Percentiles rank a stretch among this genome's conserved stretches.
Conservation (phyloP, 306 rosid genomes). For the Cucurbita argyrosperma region DNA sequence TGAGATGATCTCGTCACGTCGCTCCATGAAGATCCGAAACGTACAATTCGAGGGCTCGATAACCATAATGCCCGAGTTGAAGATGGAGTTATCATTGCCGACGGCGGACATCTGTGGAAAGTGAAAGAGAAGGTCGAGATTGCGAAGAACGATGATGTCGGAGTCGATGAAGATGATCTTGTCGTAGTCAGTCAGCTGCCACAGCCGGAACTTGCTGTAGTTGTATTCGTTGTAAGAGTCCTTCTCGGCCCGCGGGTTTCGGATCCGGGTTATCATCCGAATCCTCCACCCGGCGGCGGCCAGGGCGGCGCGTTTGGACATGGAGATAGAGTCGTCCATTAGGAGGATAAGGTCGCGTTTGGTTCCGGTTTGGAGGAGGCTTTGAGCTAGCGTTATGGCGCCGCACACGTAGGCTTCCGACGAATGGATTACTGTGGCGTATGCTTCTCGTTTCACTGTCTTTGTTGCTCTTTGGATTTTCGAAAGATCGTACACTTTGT, state of each 20-base stretch:
- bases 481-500: slow-evolving; percentile 50
- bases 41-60: slow-evolving; percentile 88
- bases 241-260: slow-evolving; percentile 56
- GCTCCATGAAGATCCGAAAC: slow-evolving; percentile 38
- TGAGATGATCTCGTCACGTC: slow-evolving; percentile 37
- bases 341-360: slow-evolving; percentile 71
- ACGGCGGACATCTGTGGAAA: slow-evolving; percentile 80
- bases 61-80: slow-evolving; percentile 90
- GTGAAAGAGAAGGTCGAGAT: slow-evolving; percentile 70
- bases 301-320: slow-evolving; percentile 36
- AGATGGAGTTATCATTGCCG: slow-evolving; percentile 71
- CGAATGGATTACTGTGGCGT: slow-evolving; percentile 76
- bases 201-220: slow-evolving; percentile 82
- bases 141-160: slow-evolving; percentile 66
- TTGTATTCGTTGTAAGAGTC: slow-evolving; percentile 81
- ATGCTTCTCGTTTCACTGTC: slow-evolving; percentile 56
- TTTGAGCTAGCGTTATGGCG: slow-evolving; percentile 68
- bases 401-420: slow-evolving; percentile 71
- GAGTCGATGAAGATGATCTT: slow-evolving; percentile 71
- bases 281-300: slow-evolving; percentile 58
- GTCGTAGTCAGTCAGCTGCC: slow-evolving; percentile 76
- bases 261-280: slow-evolving; percentile 49
- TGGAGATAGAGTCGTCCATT: slow-evolving; percentile 53
- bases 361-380: slow-evolving; percentile 59
- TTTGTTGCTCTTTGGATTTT: slow-evolving; percentile 27